These are phyloP conservation scores for Magnusiomyces sp. DNA, from an alignment of 1,139 yeast genomes.

Conservation along the genomic window DNA sequence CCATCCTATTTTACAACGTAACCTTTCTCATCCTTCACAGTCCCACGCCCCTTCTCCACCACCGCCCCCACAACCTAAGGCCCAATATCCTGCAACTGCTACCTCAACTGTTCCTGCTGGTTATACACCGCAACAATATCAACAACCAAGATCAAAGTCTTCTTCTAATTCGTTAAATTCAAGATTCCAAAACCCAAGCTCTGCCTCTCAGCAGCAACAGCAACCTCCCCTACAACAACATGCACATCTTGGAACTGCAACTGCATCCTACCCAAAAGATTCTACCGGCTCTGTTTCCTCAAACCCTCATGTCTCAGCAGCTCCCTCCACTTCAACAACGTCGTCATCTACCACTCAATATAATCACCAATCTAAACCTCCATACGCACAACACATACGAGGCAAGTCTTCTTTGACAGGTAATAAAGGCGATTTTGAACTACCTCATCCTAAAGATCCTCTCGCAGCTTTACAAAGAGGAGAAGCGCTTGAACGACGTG, in stretches of 20 bases:
- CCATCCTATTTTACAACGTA: slow-evolving; percentile 1
- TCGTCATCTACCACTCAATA: background rate
- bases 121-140: background rate
- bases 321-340: slow-evolving; percentile 6
- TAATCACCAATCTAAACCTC: background rate
- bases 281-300: slow-evolving; percentile 1
- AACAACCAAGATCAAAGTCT: background rate
- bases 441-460: slow-evolving; percentile 38
- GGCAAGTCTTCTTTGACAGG: slow-evolving; percentile 3
- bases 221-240: slow-evolving; percentile 11
- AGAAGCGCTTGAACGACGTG: slow-evolving; percentile 77
- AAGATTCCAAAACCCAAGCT: background rate
- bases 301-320: slow-evolving; percentile 6
- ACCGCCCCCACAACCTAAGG: slow-evolving; percentile 4
- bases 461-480: slow-evolving; percentile 71
- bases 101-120: background rate
- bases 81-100: slow-evolving; percentile 31
- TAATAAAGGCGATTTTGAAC: background rate
- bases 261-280: background rate
- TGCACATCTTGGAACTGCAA: slow-evolving; percentile 4
- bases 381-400: slow-evolving; percentile 4
- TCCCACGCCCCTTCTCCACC: background rate
- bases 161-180: background rate
- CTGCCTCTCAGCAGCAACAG: slow-evolving; percentile 11
- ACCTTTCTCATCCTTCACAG: slow-evolving; percentile 1